phyloP scores from a whole-genome alignment of 2,329 filamentous ascomycete genomes.

The Penicillium sp. region DNA sequence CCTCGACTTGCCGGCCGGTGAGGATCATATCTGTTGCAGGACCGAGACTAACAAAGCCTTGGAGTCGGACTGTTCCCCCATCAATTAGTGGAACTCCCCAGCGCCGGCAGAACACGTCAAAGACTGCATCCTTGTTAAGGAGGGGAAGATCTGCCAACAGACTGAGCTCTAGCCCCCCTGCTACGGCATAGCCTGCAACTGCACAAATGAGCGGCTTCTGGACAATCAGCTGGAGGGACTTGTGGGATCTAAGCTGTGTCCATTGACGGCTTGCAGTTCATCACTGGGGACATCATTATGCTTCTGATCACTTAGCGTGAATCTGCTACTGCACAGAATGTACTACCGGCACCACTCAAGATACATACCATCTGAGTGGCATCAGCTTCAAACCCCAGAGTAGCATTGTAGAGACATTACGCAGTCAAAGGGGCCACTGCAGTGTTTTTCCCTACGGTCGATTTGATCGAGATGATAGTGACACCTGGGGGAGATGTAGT shows the following conservation, averaged over 20 bases:
- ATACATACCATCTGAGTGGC: conserved; percentile 54
- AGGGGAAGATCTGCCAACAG: conserved; percentile 56
- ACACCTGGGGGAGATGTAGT: conserved; percentile 41
- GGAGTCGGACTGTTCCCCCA: conserved; percentile 55
- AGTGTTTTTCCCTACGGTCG: conserved; percentile 51
- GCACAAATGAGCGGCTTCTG: conserved; percentile 56
- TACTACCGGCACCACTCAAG: conserved; percentile 48
- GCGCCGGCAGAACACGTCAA: conserved; percentile 58
- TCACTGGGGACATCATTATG: conserved; percentile 9
- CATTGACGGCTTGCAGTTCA: conserved; percentile 33
- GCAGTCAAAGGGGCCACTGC: conserved; percentile 54
- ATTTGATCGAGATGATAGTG: conserved; percentile 58
- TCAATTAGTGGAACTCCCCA: conserved; percentile 56
- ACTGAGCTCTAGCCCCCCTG: conserved; percentile 55
- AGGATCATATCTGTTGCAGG: conserved; percentile 59
- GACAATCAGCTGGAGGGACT: conserved; percentile 53
- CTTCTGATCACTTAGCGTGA: conserved; percentile 45
- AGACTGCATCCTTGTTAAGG: conserved; percentile 54
- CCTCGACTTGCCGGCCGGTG: conserved; percentile 52
- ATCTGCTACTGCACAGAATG: conserved; percentile 58
- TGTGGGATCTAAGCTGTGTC: conserved; percentile 50
- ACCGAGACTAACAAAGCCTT: conserved; percentile 53
- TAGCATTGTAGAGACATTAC: conserved; percentile 48
- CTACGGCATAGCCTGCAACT: conserved; percentile 55
- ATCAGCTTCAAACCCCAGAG: conserved; percentile 54